These are phyloP conservation scores for Russula compacta DNA, from an alignment of 768 basidiomycete genomes.

Conservation along the genomic window DNA sequence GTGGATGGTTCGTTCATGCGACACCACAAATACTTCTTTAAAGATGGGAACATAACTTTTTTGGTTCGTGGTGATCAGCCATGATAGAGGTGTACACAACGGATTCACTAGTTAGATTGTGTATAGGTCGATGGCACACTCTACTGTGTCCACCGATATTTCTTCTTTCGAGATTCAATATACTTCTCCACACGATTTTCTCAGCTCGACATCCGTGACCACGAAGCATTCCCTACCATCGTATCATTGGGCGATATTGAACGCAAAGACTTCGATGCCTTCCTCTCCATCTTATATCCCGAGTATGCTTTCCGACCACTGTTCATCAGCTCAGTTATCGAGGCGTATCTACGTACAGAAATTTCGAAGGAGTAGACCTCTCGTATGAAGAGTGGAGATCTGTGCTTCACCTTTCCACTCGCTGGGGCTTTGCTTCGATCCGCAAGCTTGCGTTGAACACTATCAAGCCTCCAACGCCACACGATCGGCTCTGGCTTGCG, in stretches of 20 bases:
- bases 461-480: neutral
- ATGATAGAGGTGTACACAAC: neutral
- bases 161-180: conserved; percentile 11
- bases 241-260: conserved; percentile 3
- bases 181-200: conserved; percentile 7
- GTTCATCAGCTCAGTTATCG: neutral
- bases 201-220: neutral
- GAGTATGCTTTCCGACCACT: neutral
- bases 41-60: conserved; percentile 14
- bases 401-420: conserved; percentile 24
- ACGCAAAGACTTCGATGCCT: conserved; percentile 10
- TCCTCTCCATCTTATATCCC: conserved; percentile 12
- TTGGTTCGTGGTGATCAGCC: neutral
- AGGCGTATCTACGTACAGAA: neutral
- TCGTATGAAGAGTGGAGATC: conserved; percentile 23
- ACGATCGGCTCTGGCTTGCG: conserved; percentile 5
- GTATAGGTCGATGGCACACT: conserved; percentile 8
- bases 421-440: conserved; percentile 26
- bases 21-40: conserved; percentile 12
- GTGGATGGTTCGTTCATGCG: neutral
- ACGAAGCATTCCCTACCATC: neutral
- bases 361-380: neutral
- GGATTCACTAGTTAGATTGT: neutral
- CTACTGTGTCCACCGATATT: conserved; percentile 11
- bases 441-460: conserved; percentile 11